A percentile compares a stretch with the other conserved stretches of the same genome.
Evolutionary conservation across 768 basidiomycete species (phyloP).

Genomic region (Tubosaeta sp.): DNA sequence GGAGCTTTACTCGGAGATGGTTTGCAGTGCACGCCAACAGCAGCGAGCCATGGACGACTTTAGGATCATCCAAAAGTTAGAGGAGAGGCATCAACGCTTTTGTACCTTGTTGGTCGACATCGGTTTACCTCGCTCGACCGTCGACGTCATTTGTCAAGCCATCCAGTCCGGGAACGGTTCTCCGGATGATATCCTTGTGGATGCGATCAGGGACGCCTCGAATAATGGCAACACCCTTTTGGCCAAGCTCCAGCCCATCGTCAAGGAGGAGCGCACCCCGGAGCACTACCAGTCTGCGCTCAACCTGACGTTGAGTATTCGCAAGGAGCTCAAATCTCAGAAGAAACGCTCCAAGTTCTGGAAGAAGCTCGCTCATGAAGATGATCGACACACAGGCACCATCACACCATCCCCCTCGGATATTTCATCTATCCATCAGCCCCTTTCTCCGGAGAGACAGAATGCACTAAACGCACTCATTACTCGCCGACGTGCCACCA

Average conservation of each 20-base stretch:
- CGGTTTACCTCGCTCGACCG: slow-evolving; percentile 22
- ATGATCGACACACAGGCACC: slow-evolving; percentile 13
- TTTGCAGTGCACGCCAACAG: slow-evolving; percentile 23
- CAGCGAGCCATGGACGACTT: slow-evolving; percentile 22
- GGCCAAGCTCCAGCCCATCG: slow-evolving; percentile 37
- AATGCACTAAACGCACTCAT: slow-evolving; percentile 38
- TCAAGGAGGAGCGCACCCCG: slow-evolving; percentile 34
- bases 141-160: slow-evolving; percentile 20
- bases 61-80: slow-evolving; percentile 24
- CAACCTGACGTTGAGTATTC: slow-evolving; percentile 40
- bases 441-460: slow-evolving; percentile 23
- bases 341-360: slow-evolving; percentile 44
- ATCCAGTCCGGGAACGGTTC: slow-evolving; percentile 28
- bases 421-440: slow-evolving; percentile 26
- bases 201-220: slow-evolving; percentile 41
- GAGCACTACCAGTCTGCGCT: slow-evolving; percentile 46
- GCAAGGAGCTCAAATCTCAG: slow-evolving; percentile 40
- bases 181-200: slow-evolving; percentile 40
- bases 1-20: slow-evolving; percentile 29
- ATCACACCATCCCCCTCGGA: slow-evolving; percentile 31
- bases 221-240: slow-evolving; percentile 38
- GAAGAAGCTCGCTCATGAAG: slow-evolving; percentile 40
- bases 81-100: slow-evolving; percentile 22
- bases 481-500: slow-evolving; percentile 20
- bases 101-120: slow-evolving; percentile 22